These are phyloP conservation scores for Calocybe cyanea DNA, from an alignment of 768 basidiomycete species.

Conservation along the genomic window DNA sequence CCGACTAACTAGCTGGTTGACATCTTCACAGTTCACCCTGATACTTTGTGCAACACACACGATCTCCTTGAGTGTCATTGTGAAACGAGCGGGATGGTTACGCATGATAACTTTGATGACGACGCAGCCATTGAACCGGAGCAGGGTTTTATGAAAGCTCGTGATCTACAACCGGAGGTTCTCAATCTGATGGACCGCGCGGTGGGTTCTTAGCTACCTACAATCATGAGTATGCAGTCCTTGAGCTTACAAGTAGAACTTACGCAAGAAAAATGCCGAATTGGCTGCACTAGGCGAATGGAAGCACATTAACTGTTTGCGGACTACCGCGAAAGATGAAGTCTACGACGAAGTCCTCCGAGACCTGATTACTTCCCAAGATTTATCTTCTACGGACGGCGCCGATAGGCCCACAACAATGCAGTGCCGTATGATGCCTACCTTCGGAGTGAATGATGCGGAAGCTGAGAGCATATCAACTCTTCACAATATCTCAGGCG, in stretches of 20 bases:
- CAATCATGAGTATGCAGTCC: neutral
- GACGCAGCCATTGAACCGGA: slow-evolving; percentile 22
- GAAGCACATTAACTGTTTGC: slow-evolving; percentile 79
- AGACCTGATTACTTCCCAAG: slow-evolving; percentile 31
- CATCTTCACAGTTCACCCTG: slow-evolving; percentile 82
- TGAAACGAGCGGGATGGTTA: slow-evolving; percentile 28
- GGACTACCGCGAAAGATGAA: slow-evolving; percentile 35
- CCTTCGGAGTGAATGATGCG: slow-evolving; percentile 36
- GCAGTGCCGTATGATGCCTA: slow-evolving; percentile 41
- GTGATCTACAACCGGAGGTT: slow-evolving; percentile 48
- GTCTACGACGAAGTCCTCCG: slow-evolving; percentile 68
- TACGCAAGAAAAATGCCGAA: slow-evolving; percentile 62
- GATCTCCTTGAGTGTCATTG: slow-evolving; percentile 85
- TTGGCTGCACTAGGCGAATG: slow-evolving; percentile 76
- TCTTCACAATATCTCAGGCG: slow-evolving; percentile 49
- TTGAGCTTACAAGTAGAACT: slow-evolving; percentile 41
- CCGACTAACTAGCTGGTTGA: slow-evolving; percentile 66
- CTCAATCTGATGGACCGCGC: slow-evolving; percentile 46
- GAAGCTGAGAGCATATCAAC: slow-evolving; percentile 27
- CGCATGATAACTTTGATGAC: slow-evolving; percentile 22
- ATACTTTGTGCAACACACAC: slow-evolving; percentile 87
- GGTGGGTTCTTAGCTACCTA: slow-evolving; percentile 32
- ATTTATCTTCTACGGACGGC: slow-evolving; percentile 4
- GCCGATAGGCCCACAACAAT: slow-evolving; percentile 8
- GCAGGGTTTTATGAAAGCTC: slow-evolving; percentile 62